These are phyloP conservation scores for Trichoderma afroharzianum DNA, from an alignment of 2,329 filamentous ascomycete species.

Conservation along the genomic window DNA sequence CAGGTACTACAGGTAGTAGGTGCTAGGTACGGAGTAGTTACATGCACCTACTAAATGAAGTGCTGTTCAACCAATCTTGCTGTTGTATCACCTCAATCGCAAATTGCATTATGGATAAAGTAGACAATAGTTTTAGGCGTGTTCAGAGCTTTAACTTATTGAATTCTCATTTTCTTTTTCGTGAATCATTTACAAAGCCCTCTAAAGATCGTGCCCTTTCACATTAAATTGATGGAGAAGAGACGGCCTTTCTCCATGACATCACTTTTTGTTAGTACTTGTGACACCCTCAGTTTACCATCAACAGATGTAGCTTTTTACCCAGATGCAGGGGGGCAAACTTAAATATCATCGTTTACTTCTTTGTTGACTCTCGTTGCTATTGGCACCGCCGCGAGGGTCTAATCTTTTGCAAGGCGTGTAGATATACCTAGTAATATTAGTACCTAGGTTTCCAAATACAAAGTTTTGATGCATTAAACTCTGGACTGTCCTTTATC, in stretches of 20 bases:
- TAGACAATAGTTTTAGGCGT: accelerated
- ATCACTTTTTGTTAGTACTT: not conserved
- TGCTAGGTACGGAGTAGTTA: too few relatives aligned
- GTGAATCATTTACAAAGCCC: not conserved
- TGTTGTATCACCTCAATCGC: not conserved
- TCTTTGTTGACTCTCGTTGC: not conserved
- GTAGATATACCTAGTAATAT: too few relatives aligned
- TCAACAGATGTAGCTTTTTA: not conserved
- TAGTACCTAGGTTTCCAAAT: not conserved
- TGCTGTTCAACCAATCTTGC: not conserved
- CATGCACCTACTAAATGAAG: not conserved
- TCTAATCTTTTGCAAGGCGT: not conserved
- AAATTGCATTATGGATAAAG: not conserved
- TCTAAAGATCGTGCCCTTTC: not conserved
- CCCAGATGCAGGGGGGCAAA: not conserved
- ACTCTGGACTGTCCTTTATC: not conserved
- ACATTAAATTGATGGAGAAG: not conserved
- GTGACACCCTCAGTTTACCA: not conserved
- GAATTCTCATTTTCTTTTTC: not conserved
- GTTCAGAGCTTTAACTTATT: not conserved
- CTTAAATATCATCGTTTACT: not conserved
- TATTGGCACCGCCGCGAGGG: not conserved
- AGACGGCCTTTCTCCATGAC: not conserved
- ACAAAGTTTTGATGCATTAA: not conserved
- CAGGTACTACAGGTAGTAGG: too few relatives aligned